phyloP scores from a whole-genome alignment of 2,329 filamentous ascomycete genomes.

The Fonsecaea erecta region DNA sequence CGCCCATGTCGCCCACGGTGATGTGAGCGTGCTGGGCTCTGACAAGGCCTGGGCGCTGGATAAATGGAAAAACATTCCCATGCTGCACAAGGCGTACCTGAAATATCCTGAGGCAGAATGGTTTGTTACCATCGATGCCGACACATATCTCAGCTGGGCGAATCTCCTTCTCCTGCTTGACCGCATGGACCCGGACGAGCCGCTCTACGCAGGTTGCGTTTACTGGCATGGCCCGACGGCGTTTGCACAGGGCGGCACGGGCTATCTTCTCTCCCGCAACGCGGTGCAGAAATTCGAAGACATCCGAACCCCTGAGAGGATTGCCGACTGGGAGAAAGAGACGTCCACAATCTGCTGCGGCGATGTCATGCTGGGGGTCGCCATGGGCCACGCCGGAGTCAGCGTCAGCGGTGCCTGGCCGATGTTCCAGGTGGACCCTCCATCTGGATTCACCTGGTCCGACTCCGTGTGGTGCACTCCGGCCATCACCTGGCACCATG shows the following conservation, averaged over 20 bases:
- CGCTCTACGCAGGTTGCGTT: constrained; percentile 30
- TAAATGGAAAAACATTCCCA: constrained; percentile 67
- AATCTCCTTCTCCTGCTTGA: constrained; percentile 29
- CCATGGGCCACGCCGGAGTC: constrained; percentile 30
- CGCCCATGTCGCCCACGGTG: constrained; percentile 25
- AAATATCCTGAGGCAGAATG: constrained; percentile 60
- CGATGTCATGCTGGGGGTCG: constrained; percentile 33
- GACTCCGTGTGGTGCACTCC: constrained; percentile 27
- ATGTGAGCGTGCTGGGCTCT: constrained; percentile 30
- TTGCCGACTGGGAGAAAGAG: constrained; percentile 32
- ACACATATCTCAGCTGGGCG: constrained; percentile 33
- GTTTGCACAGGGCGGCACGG: constrained; percentile 32
- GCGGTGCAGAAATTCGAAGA: constrained; percentile 30
- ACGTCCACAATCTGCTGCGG: constrained; percentile 34
- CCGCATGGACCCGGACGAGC: constrained; percentile 28
- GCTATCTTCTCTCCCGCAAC: constrained; percentile 29
- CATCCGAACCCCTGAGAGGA: constrained; percentile 24
- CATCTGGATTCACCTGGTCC: constrained; percentile 24
- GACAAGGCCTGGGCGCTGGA: constrained; percentile 58
- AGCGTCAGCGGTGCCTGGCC: constrained; percentile 31
- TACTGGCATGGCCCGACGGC: constrained; percentile 29
- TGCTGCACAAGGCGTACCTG: constrained; percentile 60
- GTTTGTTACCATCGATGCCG: constrained; percentile 56
- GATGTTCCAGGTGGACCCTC: constrained; percentile 34
- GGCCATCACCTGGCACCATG: constrained; percentile 34